Conservation (phyloP, 305 asterid species). For the Fraxinus floribunda region DNA sequence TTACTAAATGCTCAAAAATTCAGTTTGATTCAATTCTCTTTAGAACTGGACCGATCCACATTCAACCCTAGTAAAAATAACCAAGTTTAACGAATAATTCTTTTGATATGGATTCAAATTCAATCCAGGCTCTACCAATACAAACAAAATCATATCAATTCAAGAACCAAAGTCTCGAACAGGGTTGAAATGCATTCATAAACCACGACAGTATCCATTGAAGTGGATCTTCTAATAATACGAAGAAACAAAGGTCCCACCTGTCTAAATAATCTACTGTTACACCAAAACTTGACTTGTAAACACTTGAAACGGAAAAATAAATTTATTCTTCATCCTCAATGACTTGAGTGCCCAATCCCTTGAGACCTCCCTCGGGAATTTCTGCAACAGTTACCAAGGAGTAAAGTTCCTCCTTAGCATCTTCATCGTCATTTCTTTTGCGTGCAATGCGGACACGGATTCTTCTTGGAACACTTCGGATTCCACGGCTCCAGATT, state of each 20-base stretch:
- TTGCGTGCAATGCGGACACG: slow-evolving; percentile 59
- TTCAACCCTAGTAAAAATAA: no score
- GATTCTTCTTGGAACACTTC: slow-evolving; percentile 55
- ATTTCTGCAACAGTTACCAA: slow-evolving; percentile 60
- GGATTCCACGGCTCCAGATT: slow-evolving; percentile 58
- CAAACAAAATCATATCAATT: not conserved
- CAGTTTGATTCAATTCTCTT: no score
- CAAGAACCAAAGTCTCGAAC: not conserved
- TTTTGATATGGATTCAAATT: not conserved
- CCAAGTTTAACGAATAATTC: not conserved
- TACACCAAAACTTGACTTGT: slow-evolving; percentile 29
- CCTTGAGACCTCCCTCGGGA: slow-evolving; percentile 51
- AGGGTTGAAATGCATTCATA: not conserved
- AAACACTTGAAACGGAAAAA: slow-evolving; percentile 8
- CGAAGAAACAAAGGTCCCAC: not conserved
- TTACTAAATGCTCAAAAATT: no score
- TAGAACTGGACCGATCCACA: no score
- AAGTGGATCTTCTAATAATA: not conserved
- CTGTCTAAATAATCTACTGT: not conserved
- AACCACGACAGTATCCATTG: not conserved
- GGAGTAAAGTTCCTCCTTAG: slow-evolving; percentile 66
- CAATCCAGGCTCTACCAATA: not conserved
- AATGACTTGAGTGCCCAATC: slow-evolving; percentile 48
- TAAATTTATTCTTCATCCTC: slow-evolving; percentile 47
- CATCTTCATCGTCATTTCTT: slow-evolving; percentile 64